Evolutionary conservation across 768 basidiomycete species (phyloP), one percentile per base, ranked within the genome.

Genomic region (Collybia sordida): DNA sequence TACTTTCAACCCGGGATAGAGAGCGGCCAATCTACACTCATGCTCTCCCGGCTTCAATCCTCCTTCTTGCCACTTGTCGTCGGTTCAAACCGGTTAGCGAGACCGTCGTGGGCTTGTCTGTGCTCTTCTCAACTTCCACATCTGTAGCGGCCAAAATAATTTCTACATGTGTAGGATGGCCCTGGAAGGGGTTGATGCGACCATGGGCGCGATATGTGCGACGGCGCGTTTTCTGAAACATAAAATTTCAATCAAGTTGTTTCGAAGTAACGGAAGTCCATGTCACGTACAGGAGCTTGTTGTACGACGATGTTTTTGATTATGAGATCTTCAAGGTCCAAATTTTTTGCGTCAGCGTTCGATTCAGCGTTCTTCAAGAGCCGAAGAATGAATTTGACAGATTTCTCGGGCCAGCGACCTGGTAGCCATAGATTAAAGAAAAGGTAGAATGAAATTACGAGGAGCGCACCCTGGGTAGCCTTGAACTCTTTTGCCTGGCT

Each of bases 391-490:
- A 94, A 96, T 71, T 89, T 88, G 73, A 97, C 85, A 44, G 93
- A 98, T 78, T 99, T 98, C 79, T 93, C 95, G 68, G 97, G 97
- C 97, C 97, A 98, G 68, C 97, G 96, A 86, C 97, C 96, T 98
- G 59, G 7, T 36, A 11, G 19, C 46, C 49, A 52, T 31, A 46
- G 21, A 51, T 35, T 14, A 19, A 18, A 31, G 31, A 9, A 17
- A 15, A 40, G 24, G 47, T 11, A 25, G 12, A 18, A 34, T 14
- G 14, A n/a, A 3, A 23, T 17, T 40, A 22, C 15, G 19, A 3
- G 11, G 37, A 28, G 78, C 88, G 58, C 69, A 92, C 95, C 95
- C 77, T 97, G 93, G 51, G 94, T 96, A 48, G 93, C 81, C 74
- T 91, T 91, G 80, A 97, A 96, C 75, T 95, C 88, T 75, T 95